Base-by-base conservation (phyloP, 805 yeast genomes). In the Maudiozyma barnettii region DNA sequence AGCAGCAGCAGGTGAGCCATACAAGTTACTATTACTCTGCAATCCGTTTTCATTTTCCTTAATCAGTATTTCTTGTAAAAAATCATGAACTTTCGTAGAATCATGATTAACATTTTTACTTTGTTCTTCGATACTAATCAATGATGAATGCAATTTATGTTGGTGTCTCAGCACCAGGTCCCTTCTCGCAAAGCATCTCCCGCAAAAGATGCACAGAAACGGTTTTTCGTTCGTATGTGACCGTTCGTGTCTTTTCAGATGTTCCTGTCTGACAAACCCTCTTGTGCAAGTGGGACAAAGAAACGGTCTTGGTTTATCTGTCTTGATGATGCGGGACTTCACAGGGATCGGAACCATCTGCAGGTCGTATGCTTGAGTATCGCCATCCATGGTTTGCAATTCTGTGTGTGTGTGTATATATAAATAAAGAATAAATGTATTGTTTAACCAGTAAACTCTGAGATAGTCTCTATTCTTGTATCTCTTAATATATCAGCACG, bases 181-280 rank as follows among this genome's bases (percentile, higher is more conserved):
- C 49, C 97, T 69, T 47, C 98, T 72, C 1, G 97, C 96, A 69
- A 91, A 91, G 61, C 95, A 84, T 43, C 97, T 78, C 33, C 95
- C 97, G 66, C 98, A 91, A 10, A 90, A 91, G 2, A 95, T 95
- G 67, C 99, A 91, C 60, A 87, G 93, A 68, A 86, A 91, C 1
- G 98, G 98, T 63, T 90, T 89, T 67, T 90, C 97, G 64, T 91
- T 89, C 9, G 99, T 91, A 64, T 91, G 99, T 1, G 95, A 82
- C 39, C 98, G 71, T 59, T 89, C 95, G 60, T 91, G 99, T 48
- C 99, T 79, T 65, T 87, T 89, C 59, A 91, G 72, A 66, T 91
- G 99, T 65, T 91, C 99, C 45, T 88, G 73, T 46, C 99, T 76
- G 1, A 97, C 98, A 75, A 91, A 91, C 2, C 95, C 95, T 49